Base-by-base conservation (phyloP, 2,329 filamentous ascomycete genomes). In the Penicillium griseofulvum region DNA sequence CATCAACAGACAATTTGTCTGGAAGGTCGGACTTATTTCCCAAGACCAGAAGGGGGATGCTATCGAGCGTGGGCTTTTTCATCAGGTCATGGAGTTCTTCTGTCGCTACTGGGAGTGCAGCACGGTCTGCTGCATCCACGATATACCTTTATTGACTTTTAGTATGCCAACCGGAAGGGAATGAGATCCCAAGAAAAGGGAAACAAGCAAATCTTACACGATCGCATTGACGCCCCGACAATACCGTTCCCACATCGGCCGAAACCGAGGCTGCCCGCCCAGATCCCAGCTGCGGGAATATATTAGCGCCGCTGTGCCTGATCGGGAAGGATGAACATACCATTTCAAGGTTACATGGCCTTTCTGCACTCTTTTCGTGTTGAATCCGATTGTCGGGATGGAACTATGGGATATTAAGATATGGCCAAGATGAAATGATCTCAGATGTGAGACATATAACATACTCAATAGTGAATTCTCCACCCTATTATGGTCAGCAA, bases 201-300 rank as follows among this genome's bases (percentile, higher is more conserved):
- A 29, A 31, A 28, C 5, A 14, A 42, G 14, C 7, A 10, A 49
- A 47, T 59, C 81, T 74, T 81, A 87, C 83, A 99, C 90, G 66
- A 99, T 97, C 65, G 93, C 93, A 77, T 96, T 96, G 65, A 97
- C 94, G 49, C 91, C 94, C 61, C 92, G 90, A 77, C 94, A 97
- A 76, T 99, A 99, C 70, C 94, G 84, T 81, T 99, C 94, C 94
- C 94, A 99, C 94, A 99, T 99, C 65, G 90, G 90, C 70, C 94
- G 89, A 79, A 97, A 99, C 63, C 93, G 86, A 66, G 94, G 93
- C 78, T 99, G 94, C 51, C 94, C 94, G 66, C 94, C 94, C 62
- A 99, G 86, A 79, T 99, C 94, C 94, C 94, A 99, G 77, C 85
- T 87, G 72, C 34, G 22, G 41, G 22, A 14, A 54, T 66, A 58